phyloP scores from a whole-genome alignment of 139 green algal species.

The Chlorella sp. region DNA sequence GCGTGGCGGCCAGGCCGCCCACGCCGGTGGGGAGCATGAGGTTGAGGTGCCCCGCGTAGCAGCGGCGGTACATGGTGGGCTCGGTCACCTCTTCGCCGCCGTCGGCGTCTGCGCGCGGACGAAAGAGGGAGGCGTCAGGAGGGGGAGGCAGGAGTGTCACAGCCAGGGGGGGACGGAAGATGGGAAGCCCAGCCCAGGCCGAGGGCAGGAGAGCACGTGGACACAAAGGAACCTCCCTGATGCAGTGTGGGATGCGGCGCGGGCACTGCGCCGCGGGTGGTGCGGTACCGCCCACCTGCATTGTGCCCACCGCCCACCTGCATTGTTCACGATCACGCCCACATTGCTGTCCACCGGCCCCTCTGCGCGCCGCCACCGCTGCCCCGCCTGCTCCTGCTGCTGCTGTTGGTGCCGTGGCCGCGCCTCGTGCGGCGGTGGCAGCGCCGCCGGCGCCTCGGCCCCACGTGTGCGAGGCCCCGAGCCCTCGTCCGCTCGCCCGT shows the following conservation, averaged over 20 bases:
- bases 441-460: background rate
- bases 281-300: too few species aligned
- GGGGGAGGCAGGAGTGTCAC: background rate
- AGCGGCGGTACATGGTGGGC: slow-evolving; percentile 31
- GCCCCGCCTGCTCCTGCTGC: background rate
- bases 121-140: background rate
- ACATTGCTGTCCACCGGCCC: slow-evolving; percentile 17
- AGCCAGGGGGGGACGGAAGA: too few species aligned
- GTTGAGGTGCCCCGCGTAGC: slow-evolving; percentile 64
- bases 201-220: too few species aligned
- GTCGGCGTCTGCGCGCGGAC: background rate
- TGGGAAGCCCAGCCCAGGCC: too few species aligned
- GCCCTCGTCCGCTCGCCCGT: background rate
- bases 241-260: too few species aligned
- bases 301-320: too few species aligned
- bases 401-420: background rate
- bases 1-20: slow-evolving; percentile 1
- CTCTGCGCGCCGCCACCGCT: slow-evolving; percentile 7
- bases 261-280: too few species aligned
- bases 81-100: slow-evolving; percentile 27
- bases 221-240: too few species aligned
- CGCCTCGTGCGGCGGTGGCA: too few species aligned
- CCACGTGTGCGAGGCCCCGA: too few species aligned
- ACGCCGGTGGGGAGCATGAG: background rate
- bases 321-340: slow-evolving; percentile 8